Evolutionary conservation across 139 green algal genomes (phyloP), one percentile per base, ranked within the genome.

Genomic region (Chlorella sorokiniana): DNA sequence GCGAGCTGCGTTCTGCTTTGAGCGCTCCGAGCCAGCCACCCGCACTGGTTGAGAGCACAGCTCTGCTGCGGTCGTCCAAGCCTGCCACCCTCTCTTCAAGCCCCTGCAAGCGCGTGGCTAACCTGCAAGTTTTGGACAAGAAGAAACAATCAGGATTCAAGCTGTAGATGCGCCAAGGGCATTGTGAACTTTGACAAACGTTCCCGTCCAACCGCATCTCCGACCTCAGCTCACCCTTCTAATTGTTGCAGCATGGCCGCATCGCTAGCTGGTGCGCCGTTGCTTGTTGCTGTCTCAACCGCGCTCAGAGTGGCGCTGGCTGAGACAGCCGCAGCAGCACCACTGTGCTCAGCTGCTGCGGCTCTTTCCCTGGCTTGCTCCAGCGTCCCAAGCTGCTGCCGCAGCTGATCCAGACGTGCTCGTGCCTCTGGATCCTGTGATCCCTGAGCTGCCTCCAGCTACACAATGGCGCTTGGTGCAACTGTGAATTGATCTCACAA

Each of bases 381-480:
- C 62, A 85, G 35, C 10, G n/a, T 45, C 1, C 37, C 40, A 10
- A 85, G 69, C 45, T 80, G 73, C 45, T 33, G n/a, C 2, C 44
- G 51, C 27, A 85, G 69, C 27, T 29, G 3, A 8, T 74, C 45
- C 18, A 85, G n/a, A 27, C 23, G 29, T 20, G 41, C 9, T 1
- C 80, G 48, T 0, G 80, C 80, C 37, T 85, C 80, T 2, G 35
- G 27, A 35, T 85, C 80, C 0, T 18, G 10, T 7, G 69, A 51
- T 14, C 73, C 73, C 6, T 61, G 37, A 0, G 52, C 80, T 1
- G 33, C 45, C 52, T 85, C 80, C 40, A 85, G 52, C 80, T 85
- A 69, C 40, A 71, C 18, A 33, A 6, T 22, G 33, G 4, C 52
- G 2, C 9, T 37, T 22, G 33, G 38, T 31, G 67, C 3, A 25